phyloP scores from a whole-genome alignment of 1,284 basidiomycete species.

The Gymnopus androsaceus region DNA sequence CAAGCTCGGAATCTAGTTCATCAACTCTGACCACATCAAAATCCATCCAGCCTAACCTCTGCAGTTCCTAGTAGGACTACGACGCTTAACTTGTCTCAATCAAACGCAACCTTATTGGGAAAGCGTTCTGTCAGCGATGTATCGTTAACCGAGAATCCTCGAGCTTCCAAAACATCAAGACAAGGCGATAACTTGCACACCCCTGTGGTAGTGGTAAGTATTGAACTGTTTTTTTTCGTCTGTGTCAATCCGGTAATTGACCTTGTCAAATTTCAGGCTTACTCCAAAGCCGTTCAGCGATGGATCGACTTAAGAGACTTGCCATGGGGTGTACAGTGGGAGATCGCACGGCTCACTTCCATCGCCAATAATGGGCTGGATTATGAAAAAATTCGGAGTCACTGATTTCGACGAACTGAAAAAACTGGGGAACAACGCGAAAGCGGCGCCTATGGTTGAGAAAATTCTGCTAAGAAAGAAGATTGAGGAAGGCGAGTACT shows the following conservation, averaged over 20 bases:
- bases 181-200: background rate
- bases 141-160: background rate
- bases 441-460: constrained; percentile 29
- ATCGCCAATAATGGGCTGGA: constrained; percentile 21
- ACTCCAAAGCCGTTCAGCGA: constrained; percentile 23
- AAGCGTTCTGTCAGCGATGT: constrained; percentile 8
- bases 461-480: constrained; percentile 20
- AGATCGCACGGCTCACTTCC: constrained; percentile 39
- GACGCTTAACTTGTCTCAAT: too few species aligned
- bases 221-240: background rate
- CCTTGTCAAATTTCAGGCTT: background rate
- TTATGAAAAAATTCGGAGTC: constrained; percentile 28
- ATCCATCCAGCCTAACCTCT: too few species aligned
- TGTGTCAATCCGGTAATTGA: background rate
- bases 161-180: background rate
- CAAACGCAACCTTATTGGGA: background rate
- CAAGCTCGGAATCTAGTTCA: background rate
- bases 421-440: constrained; percentile 26
- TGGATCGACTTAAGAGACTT: constrained; percentile 30
- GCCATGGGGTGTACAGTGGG: constrained; percentile 42
- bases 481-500: constrained; percentile 6
- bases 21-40: too few species aligned
- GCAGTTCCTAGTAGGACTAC: too few species aligned
- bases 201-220: constrained; percentile 1
- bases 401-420: constrained; percentile 28